Conservation (phyloP, 352 stramenopile genomes). For the Nannochloropsis limnetica region DNA sequence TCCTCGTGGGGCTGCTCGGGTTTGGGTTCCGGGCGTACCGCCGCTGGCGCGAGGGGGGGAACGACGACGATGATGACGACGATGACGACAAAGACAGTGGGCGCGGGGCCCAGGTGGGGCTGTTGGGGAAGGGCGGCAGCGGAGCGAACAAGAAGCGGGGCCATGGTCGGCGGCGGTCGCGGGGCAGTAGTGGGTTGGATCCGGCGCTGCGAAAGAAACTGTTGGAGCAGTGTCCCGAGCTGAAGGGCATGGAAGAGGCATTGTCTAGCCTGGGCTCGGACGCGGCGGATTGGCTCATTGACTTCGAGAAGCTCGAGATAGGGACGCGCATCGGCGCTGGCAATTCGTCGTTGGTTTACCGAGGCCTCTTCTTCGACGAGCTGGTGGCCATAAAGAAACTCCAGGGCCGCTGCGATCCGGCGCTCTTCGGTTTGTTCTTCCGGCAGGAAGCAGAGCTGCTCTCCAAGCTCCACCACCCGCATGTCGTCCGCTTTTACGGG, state of each 20-base stretch:
- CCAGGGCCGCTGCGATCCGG: conserved; percentile 71
- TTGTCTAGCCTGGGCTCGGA: conserved; percentile 61
- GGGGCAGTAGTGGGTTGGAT: not conserved
- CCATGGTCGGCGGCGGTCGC: not conserved
- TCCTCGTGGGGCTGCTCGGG: conserved; percentile 1
- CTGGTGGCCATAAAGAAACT: conserved; percentile 74
- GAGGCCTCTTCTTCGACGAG: conserved; percentile 68
- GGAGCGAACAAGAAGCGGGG: not conserved
- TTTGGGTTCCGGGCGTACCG: not conserved
- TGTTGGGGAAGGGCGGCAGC: not conserved
- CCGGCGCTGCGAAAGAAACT: not conserved
- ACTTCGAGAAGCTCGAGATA: conserved; percentile 71
- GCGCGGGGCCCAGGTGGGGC: not conserved
- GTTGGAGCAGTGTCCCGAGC: conserved; percentile 13
- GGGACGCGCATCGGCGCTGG: conserved; percentile 72
- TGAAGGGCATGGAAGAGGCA: conserved; percentile 3
- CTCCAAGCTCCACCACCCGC: conserved; percentile 71
- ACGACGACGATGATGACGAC: not conserved
- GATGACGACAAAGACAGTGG: not conserved
- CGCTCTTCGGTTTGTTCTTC: conserved; percentile 77
- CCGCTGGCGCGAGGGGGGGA: not conserved
- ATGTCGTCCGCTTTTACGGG: conserved; percentile 75
- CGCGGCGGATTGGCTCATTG: conserved; percentile 74
- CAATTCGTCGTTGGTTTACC: conserved; percentile 75
- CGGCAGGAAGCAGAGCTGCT: conserved; percentile 72